phyloP scores from a whole-genome alignment of 129 eudicot genomes.

The Flaveria linearis region DNA sequence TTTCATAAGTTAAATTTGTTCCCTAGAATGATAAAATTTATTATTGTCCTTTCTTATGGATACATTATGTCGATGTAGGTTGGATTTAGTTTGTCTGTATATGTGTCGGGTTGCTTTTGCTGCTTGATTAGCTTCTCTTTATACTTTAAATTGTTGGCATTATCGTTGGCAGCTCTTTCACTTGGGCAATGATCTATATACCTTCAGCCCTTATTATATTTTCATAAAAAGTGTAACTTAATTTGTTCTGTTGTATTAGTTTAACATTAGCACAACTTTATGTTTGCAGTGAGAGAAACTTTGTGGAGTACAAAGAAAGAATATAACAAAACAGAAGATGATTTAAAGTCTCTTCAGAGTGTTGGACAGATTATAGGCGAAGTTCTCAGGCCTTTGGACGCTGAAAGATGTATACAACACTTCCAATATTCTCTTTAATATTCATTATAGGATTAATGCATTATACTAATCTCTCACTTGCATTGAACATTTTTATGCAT shows the following conservation, averaged over 20 bases:
- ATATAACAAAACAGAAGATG: slow-evolving; percentile 94
- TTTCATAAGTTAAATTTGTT: too few species aligned
- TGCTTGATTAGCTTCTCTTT: too few species aligned
- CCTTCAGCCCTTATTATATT: too few species aligned
- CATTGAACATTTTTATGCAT: not conserved
- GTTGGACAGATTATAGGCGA: slow-evolving; percentile 59
- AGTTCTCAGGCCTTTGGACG: slow-evolving; percentile 60
- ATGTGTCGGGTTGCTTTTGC: too few species aligned
- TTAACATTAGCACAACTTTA: slow-evolving; percentile 26
- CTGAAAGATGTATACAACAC: slow-evolving; percentile 69
- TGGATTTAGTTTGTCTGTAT: too few species aligned
- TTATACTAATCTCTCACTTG: not conserved
- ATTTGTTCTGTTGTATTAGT: not conserved
- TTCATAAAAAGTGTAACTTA: too few species aligned
- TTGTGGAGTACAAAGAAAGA: slow-evolving; percentile 69
- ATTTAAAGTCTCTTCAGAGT: slow-evolving; percentile 95
- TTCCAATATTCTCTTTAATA: slow-evolving; percentile 4
- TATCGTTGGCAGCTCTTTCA: not conserved
- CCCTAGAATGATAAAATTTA: too few species aligned
- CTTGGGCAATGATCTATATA: too few species aligned
- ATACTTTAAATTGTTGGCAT: too few species aligned
- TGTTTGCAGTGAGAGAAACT: slow-evolving; percentile 66
- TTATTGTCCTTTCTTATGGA: too few species aligned
- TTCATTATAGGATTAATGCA: not conserved
- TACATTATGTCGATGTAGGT: too few species aligned